Percentiles rank a stretch among this genome's conserved stretches.
phyloP scores from a whole-genome alignment of 2,329 filamentous ascomycete species.

The Boeremia lycopersici region DNA sequence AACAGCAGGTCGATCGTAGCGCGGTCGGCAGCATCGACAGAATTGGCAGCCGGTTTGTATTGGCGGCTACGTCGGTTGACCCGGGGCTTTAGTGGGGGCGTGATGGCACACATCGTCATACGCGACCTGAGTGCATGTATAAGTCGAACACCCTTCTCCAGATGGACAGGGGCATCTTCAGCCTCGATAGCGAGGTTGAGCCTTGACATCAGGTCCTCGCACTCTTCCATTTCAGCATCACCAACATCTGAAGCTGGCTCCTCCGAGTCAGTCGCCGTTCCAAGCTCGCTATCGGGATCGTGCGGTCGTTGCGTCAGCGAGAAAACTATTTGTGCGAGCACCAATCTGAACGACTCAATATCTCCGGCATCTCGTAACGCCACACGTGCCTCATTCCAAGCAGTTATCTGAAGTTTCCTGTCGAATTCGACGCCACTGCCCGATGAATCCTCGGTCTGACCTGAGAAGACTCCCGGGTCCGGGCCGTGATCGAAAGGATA shows the following conservation, averaged over 20 bases:
- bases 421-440: conserved; percentile 37
- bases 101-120: conserved; percentile 31
- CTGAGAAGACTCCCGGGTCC: conserved; percentile 16
- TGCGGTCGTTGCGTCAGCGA: conserved; percentile 52
- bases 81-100: conserved; percentile 16
- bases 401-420: conserved; percentile 45
- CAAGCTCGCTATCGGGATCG: conserved; percentile 1
- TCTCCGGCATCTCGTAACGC: conserved; percentile 47
- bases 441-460: conserved; percentile 1
- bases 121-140: conserved; percentile 46
- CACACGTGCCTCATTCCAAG: conserved; percentile 52
- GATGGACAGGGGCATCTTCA: conserved; percentile 46
- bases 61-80: conserved; percentile 18
- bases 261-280: neutral
- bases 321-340: conserved; percentile 54
- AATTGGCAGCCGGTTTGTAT: conserved; percentile 20
- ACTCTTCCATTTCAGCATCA: conserved; percentile 19
- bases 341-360: conserved; percentile 54
- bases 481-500: conserved; percentile 36
- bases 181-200: conserved; percentile 42
- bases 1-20: conserved; percentile 61
- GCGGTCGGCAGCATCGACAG: conserved; percentile 44
- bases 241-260: neutral
- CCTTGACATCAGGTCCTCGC: conserved; percentile 39
- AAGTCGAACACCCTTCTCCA: conserved; percentile 50